These are phyloP conservation scores for Fusarium sp. DNA, from an alignment of 2,329 filamentous ascomycete genomes.

Conservation along the genomic window DNA sequence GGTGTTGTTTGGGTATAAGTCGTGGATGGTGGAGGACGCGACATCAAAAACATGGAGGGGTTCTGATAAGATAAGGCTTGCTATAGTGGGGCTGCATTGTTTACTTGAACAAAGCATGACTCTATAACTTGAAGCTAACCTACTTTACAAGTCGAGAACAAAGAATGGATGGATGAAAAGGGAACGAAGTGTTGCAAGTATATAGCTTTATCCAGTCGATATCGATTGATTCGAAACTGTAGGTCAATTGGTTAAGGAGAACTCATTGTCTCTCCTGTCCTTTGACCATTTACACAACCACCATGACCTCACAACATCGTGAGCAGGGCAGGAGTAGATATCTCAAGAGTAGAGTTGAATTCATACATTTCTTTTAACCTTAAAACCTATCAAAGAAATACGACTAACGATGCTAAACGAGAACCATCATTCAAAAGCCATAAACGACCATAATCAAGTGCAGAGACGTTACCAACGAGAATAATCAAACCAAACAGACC, in stretches of 20 bases:
- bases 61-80: neutral
- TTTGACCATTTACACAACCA: neutral
- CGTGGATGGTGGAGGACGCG: neutral
- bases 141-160: too few species aligned
- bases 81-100: neutral
- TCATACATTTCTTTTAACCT: constrained; percentile 23
- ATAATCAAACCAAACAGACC: neutral
- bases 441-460: neutral
- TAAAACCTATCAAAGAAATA: constrained; percentile 5
- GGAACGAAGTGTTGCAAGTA: accelerated
- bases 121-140: too few species aligned
- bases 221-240: neutral
- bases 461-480: neutral
- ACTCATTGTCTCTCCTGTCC: neutral
- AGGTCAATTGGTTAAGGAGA: neutral
- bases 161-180: neutral
- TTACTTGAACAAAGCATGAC: neutral
- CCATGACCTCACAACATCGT: neutral
- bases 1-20: neutral
- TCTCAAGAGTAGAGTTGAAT: constrained; percentile 10
- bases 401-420: neutral
- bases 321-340: neutral
- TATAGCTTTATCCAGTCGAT: neutral
- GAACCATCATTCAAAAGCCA: neutral
- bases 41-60: neutral